A percentile compares a stretch with the other conserved stretches of the same genome.
phyloP scores from a whole-genome alignment of 306 rosid genomes.

The Prinsepia uniflora region DNA sequence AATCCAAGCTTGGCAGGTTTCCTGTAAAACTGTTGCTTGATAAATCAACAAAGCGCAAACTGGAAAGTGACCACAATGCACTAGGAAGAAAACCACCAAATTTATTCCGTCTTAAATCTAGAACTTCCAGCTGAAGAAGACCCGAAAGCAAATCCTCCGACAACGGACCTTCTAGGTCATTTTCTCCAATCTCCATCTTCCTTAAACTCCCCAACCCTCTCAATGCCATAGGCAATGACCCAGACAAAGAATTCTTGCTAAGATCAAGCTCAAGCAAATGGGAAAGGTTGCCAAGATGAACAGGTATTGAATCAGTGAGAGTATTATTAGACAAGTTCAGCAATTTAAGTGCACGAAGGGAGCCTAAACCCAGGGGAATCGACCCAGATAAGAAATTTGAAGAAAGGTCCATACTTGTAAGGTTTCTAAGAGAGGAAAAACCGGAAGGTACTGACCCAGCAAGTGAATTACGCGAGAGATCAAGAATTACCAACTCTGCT shows the following conservation, averaged over 20 bases:
- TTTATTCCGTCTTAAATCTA: slow-evolving; percentile 45
- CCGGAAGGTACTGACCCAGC: slow-evolving; percentile 54
- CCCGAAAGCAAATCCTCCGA: slow-evolving; percentile 38
- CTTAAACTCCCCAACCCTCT: slow-evolving; percentile 32
- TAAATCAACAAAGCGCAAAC: slow-evolving; percentile 50
- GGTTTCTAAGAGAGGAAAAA: slow-evolving; percentile 51
- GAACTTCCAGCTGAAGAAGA: slow-evolving; percentile 33
- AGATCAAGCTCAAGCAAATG: slow-evolving; percentile 55
- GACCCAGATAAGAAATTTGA: slow-evolving; percentile 64
- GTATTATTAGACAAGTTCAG: slow-evolving; percentile 61
- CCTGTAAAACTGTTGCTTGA: slow-evolving; percentile 69
- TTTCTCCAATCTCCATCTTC: slow-evolving; percentile 32
- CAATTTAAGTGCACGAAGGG: slow-evolving; percentile 35
- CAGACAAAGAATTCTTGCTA: slow-evolving; percentile 61
- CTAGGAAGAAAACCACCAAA: slow-evolving; percentile 50
- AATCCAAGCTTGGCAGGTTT: slow-evolving; percentile 31
- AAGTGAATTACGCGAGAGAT: slow-evolving; percentile 65
- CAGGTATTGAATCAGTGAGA: slow-evolving; percentile 45
- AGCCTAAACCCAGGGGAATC: slow-evolving; percentile 50
- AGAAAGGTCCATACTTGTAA: slow-evolving; percentile 59
- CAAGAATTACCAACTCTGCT: slow-evolving; percentile 43
- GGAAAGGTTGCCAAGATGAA: slow-evolving; percentile 51
- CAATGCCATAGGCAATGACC: slow-evolving; percentile 41
- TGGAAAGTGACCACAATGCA: slow-evolving; percentile 43
- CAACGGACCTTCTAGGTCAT: slow-evolving; percentile 40